Evolutionary conservation across 2,329 filamentous ascomycete genomes (phyloP).

Genomic region (Diaporthe destruens): DNA sequence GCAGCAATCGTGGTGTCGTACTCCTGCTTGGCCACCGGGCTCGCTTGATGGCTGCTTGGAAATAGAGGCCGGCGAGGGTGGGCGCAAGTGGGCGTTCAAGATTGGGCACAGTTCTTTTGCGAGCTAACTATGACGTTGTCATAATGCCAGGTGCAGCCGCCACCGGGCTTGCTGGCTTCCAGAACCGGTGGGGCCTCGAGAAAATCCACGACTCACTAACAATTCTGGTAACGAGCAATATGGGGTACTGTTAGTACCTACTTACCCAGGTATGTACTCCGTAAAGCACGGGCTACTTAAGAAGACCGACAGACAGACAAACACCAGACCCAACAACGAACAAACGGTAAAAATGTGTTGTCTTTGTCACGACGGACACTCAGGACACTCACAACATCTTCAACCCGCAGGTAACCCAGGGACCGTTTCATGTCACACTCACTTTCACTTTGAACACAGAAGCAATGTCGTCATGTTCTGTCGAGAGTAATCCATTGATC

Average conservation of each 20-base stretch:
- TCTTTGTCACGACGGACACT: slow-evolving; percentile 29
- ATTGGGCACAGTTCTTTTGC: neutral
- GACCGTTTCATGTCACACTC: neutral
- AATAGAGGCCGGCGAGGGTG: neutral
- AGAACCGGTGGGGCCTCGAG: slow-evolving; percentile 10
- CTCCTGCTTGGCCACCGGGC: neutral
- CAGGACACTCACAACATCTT: neutral
- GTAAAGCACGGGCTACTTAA: neutral
- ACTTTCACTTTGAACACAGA: neutral
- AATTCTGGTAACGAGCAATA: neutral
- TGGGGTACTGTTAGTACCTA: neutral
- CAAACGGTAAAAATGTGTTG: neutral
- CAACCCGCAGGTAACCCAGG: too few relatives aligned
- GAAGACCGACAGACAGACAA: too few relatives aligned
- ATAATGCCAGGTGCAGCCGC: slow-evolving; percentile 1
- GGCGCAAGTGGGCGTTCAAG: neutral
- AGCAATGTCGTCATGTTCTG: neutral
- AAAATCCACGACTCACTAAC: neutral
- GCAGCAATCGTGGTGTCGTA: slow-evolving; percentile 27
- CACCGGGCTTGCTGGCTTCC: slow-evolving; percentile 18
- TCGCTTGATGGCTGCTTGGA: neutral
- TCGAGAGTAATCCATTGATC: slow-evolving; percentile 30
- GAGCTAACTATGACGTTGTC: slow-evolving; percentile 36
- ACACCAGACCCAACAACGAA: neutral
- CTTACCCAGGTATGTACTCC: too few relatives aligned